Evolutionary conservation across 2,329 filamentous ascomycete genomes (phyloP), one percentile per base, ranked within the genome.

Genomic region (Phaeosphaeriaceae sp.): DNA sequence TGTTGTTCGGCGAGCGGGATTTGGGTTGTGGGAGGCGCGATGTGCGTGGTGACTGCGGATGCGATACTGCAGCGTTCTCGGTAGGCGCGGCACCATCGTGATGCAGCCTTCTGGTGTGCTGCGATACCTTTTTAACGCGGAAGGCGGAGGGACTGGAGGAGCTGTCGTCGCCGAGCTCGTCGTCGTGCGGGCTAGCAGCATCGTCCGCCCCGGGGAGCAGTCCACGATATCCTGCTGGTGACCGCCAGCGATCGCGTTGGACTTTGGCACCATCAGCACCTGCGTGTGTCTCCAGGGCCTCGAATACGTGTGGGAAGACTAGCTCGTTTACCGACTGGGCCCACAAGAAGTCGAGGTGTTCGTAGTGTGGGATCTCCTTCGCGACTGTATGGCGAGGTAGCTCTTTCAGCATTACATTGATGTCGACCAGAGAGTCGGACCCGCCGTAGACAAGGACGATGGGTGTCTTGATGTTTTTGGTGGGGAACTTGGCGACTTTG

Each of bases 311-410:
- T 17, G 89, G 91, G 71, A 97, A 97, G 2, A 98, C 94, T 52
- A 93, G 87, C 0, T 84, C 82, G 65, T 96, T 86, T 7, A 96
- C 91, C 69, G 97, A 93, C 40, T 87, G 84, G 0, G 91, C 95
- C 95, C 95, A 99, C 0, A 99, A 83, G 70, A 99, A 97, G 76
- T 99, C 95, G 22, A 99, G 86, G 77, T 99, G 95, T 77, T 99
- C 95, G 76, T 97, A 99, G 74, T 96, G 92, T 0, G 90, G 88
- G 44, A 99, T 91, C 72, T 94, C 90, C 40, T 89, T 95, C 1
- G 92, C 92, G 2, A 94, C 85, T 0, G 95, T 98, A 75, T 92
- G 91, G 21, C 84, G 83, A 0, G 95, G 95, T 13, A 99, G 83
- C 76, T 97, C 93, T 72, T 88, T 89, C 54, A 97, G 82, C 94